Evolutionary conservation across 768 basidiomycete genomes (phyloP).

Genomic region (Cystofilobasidium capitatum): DNA sequence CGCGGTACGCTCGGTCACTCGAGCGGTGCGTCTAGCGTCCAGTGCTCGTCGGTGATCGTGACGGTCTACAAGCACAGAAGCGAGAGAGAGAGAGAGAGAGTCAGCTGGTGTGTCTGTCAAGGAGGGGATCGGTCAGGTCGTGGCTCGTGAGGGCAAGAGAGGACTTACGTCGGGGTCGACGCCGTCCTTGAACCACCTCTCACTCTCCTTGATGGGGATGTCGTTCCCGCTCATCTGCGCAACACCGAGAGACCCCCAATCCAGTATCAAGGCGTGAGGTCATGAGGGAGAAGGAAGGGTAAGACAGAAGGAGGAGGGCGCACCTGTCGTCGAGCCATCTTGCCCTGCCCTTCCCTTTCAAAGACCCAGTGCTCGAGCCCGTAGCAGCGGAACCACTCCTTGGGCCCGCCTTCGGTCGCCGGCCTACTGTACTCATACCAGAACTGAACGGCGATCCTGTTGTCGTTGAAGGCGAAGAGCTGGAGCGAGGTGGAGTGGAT

Average conservation of each 20-base stretch:
- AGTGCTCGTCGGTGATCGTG: slow-evolving; percentile 11
- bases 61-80: not conserved
- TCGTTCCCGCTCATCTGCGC: slow-evolving; percentile 38
- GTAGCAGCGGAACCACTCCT: slow-evolving; percentile 45
- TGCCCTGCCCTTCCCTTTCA: slow-evolving; percentile 44
- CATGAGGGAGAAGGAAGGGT: too few species aligned
- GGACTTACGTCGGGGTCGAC: slow-evolving; percentile 26
- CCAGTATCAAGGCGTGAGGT: slow-evolving; percentile 32
- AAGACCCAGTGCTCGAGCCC: slow-evolving; percentile 55
- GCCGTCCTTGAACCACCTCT: slow-evolving; percentile 49
- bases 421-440: slow-evolving; percentile 43
- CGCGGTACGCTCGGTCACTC: not conserved
- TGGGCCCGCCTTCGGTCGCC: slow-evolving; percentile 37
- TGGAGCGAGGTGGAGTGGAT: not conserved
- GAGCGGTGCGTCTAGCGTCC: slow-evolving; percentile 17
- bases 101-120: not conserved
- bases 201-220: slow-evolving; percentile 44
- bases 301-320: too few species aligned
- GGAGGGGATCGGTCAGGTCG: not conserved
- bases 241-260: not conserved
- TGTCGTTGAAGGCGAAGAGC: slow-evolving; percentile 49
- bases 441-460: slow-evolving; percentile 52
- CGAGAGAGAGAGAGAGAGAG: not conserved
- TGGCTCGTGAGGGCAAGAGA: not conserved
- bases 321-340: slow-evolving; percentile 53